Evolutionary conservation across 1,284 basidiomycete species (phyloP).

Genomic region (Boletus albobrunnescens): DNA sequence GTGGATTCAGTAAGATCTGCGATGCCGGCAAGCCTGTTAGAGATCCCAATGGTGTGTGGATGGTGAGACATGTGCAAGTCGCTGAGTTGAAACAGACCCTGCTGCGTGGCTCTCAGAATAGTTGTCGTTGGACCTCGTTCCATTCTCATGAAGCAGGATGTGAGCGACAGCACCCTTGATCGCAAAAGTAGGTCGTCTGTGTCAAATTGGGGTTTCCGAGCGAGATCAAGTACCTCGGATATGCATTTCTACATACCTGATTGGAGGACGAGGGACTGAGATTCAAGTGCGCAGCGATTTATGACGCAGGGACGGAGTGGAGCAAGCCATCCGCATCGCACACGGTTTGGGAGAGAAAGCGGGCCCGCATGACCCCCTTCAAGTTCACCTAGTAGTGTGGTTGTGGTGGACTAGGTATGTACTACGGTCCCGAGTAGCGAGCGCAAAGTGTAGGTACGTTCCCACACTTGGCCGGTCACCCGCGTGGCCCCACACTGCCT

Average conservation of each 20-base stretch:
- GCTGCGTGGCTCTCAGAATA: slow-evolving; percentile 21
- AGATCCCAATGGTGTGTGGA: slow-evolving; percentile 21
- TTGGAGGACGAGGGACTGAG: too few species aligned
- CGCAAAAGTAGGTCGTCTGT: slow-evolving; percentile 14
- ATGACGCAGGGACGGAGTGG: slow-evolving; percentile 10
- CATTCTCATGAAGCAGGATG: slow-evolving; percentile 28
- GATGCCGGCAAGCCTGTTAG: slow-evolving; percentile 14
- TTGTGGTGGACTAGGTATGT: too few species aligned
- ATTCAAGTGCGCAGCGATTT: too few species aligned
- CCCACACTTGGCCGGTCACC: neutral
- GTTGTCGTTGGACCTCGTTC: slow-evolving; percentile 23
- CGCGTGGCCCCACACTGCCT: neutral
- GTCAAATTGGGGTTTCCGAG: slow-evolving; percentile 19
- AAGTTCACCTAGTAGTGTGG: too few species aligned
- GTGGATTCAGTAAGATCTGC: slow-evolving; percentile 23
- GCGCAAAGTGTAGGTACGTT: too few species aligned
- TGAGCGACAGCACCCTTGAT: slow-evolving; percentile 28
- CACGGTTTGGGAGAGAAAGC: too few species aligned
- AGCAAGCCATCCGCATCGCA: slow-evolving; percentile 8
- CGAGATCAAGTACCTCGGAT: slow-evolving; percentile 15
- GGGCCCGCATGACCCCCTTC: too few species aligned
- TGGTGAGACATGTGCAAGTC: slow-evolving; percentile 18
- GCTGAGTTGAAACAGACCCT: slow-evolving; percentile 30
- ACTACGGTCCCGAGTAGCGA: too few species aligned
- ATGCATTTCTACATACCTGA: slow-evolving; percentile 10